These are phyloP conservation scores for Coniochaeta pulveracea DNA, from an alignment of 2,329 filamentous ascomycete species.

Conservation along the genomic window DNA sequence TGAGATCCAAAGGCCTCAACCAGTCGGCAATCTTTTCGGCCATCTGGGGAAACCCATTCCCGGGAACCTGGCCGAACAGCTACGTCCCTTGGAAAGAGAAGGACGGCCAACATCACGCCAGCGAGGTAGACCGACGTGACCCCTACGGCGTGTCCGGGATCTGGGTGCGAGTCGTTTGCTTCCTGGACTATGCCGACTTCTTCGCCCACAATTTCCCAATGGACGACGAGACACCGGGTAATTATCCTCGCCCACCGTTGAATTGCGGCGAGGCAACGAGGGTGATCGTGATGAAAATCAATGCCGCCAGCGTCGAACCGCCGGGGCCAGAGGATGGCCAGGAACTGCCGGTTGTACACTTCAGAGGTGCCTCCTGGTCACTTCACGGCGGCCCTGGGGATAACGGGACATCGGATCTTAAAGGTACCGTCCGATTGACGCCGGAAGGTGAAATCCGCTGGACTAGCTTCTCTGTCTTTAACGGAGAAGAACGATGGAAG, in stretches of 20 bases:
- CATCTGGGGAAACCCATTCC: constrained; percentile 45
- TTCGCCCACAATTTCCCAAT: constrained; percentile 59
- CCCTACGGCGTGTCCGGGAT: constrained; percentile 62
- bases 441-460: constrained; percentile 62
- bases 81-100: constrained; percentile 24
- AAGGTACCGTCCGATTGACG: constrained; percentile 54
- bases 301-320: constrained; percentile 47
- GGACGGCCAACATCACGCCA: constrained; percentile 15
- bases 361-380: constrained; percentile 49
- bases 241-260: constrained; percentile 39
- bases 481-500: constrained; percentile 61
- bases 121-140: constrained; percentile 42
- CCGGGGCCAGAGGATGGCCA: constrained; percentile 47
- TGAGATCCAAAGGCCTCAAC: constrained; percentile 34
- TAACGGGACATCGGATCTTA: constrained; percentile 50
- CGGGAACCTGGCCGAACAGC: constrained; percentile 40
- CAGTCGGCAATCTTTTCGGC: constrained; percentile 32
- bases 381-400: constrained; percentile 56
- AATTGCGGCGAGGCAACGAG: constrained; percentile 55
- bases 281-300: constrained; percentile 57
- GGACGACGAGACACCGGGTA: constrained; percentile 24
- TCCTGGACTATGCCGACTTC: constrained; percentile 57
- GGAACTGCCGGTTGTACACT: constrained; percentile 54
- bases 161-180: constrained; percentile 51
- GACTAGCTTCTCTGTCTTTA: constrained; percentile 55